phyloP scores from a whole-genome alignment of 257 asterid genomes.

The Petrea volubilis region DNA sequence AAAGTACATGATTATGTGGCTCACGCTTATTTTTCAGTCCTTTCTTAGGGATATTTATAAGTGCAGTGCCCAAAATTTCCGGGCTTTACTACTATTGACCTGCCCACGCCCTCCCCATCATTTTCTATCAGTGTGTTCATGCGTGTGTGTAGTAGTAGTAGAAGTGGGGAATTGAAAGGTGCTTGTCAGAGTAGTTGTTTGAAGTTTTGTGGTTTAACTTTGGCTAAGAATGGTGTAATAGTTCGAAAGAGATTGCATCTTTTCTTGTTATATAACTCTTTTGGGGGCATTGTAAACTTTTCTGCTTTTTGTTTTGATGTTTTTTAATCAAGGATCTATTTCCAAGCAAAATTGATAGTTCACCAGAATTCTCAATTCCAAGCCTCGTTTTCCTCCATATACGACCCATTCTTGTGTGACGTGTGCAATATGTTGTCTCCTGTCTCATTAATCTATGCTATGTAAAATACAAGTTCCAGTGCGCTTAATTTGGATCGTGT shows the following conservation, averaged over 20 bases:
- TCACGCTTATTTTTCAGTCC: constrained; percentile 24
- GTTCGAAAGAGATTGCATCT: constrained; percentile 20
- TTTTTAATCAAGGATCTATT: constrained; percentile 43
- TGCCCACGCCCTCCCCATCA: neutral
- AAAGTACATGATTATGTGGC: constrained; percentile 33
- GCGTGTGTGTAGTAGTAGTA: constrained; percentile 11
- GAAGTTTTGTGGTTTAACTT: constrained; percentile 29
- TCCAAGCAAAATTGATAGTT: constrained; percentile 40
- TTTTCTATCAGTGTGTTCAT: constrained; percentile 15
- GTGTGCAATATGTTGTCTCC: too few relatives aligned
- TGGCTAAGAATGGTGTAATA: constrained; percentile 15
- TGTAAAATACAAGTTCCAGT: too few relatives aligned
- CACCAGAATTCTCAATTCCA: constrained; percentile 17
- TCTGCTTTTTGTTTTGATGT: constrained; percentile 26
- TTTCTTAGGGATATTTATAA: constrained; percentile 18
- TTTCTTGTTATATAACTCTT: constrained; percentile 25
- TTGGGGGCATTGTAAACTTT: constrained; percentile 19
- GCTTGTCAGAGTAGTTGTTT: constrained; percentile 41
- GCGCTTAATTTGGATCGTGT: too few relatives aligned
- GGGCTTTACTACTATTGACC: constrained; percentile 8
- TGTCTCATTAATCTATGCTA: too few relatives aligned
- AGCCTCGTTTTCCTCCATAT: too few relatives aligned
- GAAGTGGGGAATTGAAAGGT: constrained; percentile 47
- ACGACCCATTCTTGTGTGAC: too few relatives aligned
- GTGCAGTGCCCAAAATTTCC: constrained; percentile 1